A percentile compares a stretch with the other conserved stretches of the same genome.
Evolutionary conservation across 2,329 filamentous ascomycete species (phyloP).

Genomic region (Trichothecium sympodiale): DNA sequence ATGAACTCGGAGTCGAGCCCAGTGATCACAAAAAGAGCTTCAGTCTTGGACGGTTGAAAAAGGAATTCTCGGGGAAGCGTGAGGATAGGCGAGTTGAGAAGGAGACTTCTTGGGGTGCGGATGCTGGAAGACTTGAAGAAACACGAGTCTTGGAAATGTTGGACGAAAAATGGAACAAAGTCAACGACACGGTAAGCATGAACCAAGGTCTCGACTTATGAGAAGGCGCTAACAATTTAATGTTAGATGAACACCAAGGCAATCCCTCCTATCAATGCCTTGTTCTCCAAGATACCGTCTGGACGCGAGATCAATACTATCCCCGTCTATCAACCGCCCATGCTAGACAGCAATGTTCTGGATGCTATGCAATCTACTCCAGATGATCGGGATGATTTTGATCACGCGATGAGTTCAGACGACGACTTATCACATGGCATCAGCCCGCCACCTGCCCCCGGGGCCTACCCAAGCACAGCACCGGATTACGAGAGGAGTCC

Average conservation of each 20-base stretch:
- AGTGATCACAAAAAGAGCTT: conserved; percentile 40
- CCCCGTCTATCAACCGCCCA: conserved; percentile 55
- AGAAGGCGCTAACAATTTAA: conserved; percentile 5
- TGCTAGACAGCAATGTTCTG: conserved; percentile 53
- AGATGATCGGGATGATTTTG: conserved; percentile 20
- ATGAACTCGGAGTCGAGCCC: conserved; percentile 57
- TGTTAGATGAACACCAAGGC: conserved; percentile 65
- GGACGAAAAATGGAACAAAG: conserved; percentile 78
- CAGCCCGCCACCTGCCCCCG: conserved; percentile 18
- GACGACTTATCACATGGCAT: conserved; percentile 15
- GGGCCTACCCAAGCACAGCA: conserved; percentile 39
- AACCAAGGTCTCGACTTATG: neutral
- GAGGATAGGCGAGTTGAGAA: conserved; percentile 74
- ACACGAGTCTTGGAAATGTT: conserved; percentile 76
- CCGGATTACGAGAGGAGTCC: conserved; percentile 21
- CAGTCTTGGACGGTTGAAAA: conserved; percentile 55
- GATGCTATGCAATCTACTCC: conserved; percentile 41
- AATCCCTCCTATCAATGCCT: conserved; percentile 59
- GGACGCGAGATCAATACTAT: conserved; percentile 75
- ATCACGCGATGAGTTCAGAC: conserved; percentile 25
- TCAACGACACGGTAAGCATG: conserved; percentile 73
- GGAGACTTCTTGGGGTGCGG: conserved; percentile 62
- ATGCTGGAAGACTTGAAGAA: conserved; percentile 80
- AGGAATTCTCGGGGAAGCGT: conserved; percentile 62
- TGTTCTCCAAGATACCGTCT: conserved; percentile 72